Conservation (phyloP, 2,329 filamentous ascomycete genomes). For the Sarocladium kiliense region DNA sequence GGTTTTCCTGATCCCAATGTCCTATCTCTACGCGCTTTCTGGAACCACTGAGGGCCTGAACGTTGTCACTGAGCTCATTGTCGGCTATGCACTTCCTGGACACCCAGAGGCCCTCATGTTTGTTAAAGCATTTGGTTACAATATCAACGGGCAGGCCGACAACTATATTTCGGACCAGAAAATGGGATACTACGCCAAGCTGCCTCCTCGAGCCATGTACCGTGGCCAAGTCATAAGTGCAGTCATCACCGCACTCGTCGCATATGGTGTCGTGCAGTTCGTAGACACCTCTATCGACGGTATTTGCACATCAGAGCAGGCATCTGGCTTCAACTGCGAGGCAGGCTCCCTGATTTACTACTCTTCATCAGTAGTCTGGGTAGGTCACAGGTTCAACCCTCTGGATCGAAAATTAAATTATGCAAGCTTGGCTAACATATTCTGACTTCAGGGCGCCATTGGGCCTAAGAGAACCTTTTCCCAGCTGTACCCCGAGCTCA, state of each 20-base stretch:
- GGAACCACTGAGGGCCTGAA: slow-evolving; percentile 40
- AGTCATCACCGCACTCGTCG: slow-evolving; percentile 31
- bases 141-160: slow-evolving; percentile 35
- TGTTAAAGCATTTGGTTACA: slow-evolving; percentile 39
- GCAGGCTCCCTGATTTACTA: slow-evolving; percentile 27
- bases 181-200: slow-evolving; percentile 27
- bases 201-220: slow-evolving; percentile 28
- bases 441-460: slow-evolving; percentile 15
- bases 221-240: slow-evolving; percentile 37
- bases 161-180: slow-evolving; percentile 31
- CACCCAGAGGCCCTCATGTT: slow-evolving; percentile 41
- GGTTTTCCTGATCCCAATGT: slow-evolving; percentile 34
- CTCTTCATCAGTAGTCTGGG: slow-evolving; percentile 25
- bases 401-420: not conserved
- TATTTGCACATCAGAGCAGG: slow-evolving; percentile 23
- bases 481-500: slow-evolving; percentile 34
- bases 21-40: slow-evolving; percentile 35
- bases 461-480: slow-evolving; percentile 31
- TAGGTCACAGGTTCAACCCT: slow-evolving; percentile 9
- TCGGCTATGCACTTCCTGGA: slow-evolving; percentile 24
- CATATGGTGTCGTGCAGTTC: slow-evolving; percentile 33
- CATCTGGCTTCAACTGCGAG: slow-evolving; percentile 26
- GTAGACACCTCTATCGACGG: slow-evolving; percentile 26
- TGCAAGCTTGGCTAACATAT: no score
- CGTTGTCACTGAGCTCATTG: slow-evolving; percentile 39